Evolutionary conservation across 768 basidiomycete genomes (phyloP).

Genomic region (Naematelia aurantialba): DNA sequence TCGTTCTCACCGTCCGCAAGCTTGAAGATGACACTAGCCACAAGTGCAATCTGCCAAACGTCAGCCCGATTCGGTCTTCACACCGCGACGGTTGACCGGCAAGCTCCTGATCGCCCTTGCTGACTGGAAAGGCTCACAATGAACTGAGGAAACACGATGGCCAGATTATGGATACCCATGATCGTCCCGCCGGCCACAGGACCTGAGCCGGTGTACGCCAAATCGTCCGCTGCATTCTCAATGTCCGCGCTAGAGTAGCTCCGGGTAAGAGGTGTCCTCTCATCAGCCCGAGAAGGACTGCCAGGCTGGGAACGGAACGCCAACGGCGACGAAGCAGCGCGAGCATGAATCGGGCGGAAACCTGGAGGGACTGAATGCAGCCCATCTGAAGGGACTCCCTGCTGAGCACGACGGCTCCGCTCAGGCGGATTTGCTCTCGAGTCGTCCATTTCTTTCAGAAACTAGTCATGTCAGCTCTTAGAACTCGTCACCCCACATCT

Average conservation of each 20-base stretch:
- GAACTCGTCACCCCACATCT: neutral
- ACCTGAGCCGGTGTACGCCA: constrained; percentile 47
- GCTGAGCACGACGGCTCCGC: constrained; percentile 17
- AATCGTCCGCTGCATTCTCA: constrained; percentile 40
- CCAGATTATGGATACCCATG: constrained; percentile 89
- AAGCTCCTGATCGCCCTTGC: no score
- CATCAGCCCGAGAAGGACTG: constrained; percentile 27
- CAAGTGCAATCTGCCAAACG: constrained; percentile 68
- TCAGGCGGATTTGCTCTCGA: constrained; percentile 1
- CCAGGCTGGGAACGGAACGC: constrained; percentile 31
- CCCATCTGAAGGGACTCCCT: neutral
- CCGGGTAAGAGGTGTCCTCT: constrained; percentile 49
- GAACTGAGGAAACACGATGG: constrained; percentile 92
- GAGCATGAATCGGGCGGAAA: constrained; percentile 42
- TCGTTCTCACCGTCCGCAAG: constrained; percentile 59
- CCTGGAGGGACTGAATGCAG: constrained; percentile 53
- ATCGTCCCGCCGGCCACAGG: constrained; percentile 79
- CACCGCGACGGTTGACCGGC: no score
- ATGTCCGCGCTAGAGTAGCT: constrained; percentile 51
- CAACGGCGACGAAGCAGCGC: constrained; percentile 46
- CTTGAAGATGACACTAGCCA: constrained; percentile 81
- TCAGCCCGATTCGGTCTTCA: no score
- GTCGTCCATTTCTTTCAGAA: constrained; percentile 68
- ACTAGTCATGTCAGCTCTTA: constrained; percentile 51
- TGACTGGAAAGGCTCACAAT: constrained; percentile 65